Evolutionary conservation across 345 rosid genomes (phyloP).

Genomic region (Anastatica hierochuntica): DNA sequence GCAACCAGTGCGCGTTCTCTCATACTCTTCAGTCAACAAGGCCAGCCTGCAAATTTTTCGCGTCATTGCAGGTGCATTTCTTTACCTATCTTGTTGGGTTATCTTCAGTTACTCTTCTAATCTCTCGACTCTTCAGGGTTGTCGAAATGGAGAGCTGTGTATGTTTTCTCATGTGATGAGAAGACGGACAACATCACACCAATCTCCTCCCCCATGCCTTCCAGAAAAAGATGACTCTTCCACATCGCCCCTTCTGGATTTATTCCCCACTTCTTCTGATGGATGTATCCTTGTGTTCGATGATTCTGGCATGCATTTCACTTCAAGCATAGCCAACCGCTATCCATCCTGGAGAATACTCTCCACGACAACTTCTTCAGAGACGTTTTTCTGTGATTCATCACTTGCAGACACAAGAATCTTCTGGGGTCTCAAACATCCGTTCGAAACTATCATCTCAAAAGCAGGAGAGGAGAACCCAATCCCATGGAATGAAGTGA

Average conservation of each 20-base stretch:
- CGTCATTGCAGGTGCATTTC: conserved; percentile 53
- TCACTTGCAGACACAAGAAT: conserved; percentile 38
- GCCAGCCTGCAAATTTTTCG: conserved; percentile 60
- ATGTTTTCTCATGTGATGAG: conserved; percentile 50
- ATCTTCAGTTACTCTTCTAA: conserved; percentile 11
- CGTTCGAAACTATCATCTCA: conserved; percentile 51
- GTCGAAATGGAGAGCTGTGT: conserved; percentile 71
- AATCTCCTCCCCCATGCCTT: conserved; percentile 28
- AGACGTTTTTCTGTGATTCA: conserved; percentile 31
- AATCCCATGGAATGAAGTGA: conserved; percentile 62
- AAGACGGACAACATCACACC: conserved; percentile 16
- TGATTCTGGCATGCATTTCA: conserved; percentile 52
- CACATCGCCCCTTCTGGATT: conserved; percentile 34
- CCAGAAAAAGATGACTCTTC: conserved; percentile 48
- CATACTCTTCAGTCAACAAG: conserved; percentile 55
- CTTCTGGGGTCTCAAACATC: conserved; percentile 64
- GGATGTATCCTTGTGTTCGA: conserved; percentile 61
- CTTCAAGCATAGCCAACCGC: conserved; percentile 44
- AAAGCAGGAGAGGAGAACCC: conserved; percentile 29
- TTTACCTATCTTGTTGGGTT: conserved; percentile 5
- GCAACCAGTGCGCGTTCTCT: conserved; percentile 59
- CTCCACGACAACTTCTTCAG: conserved; percentile 45
- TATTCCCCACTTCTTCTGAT: conserved; percentile 40
- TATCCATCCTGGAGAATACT: conserved; percentile 49
- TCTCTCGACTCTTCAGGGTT: conserved; percentile 50